Percentiles rank a stretch among this genome's conserved stretches.
phyloP scores from a whole-genome alignment of 2,329 filamentous ascomycete species.

The Epichloe aotearoae region DNA sequence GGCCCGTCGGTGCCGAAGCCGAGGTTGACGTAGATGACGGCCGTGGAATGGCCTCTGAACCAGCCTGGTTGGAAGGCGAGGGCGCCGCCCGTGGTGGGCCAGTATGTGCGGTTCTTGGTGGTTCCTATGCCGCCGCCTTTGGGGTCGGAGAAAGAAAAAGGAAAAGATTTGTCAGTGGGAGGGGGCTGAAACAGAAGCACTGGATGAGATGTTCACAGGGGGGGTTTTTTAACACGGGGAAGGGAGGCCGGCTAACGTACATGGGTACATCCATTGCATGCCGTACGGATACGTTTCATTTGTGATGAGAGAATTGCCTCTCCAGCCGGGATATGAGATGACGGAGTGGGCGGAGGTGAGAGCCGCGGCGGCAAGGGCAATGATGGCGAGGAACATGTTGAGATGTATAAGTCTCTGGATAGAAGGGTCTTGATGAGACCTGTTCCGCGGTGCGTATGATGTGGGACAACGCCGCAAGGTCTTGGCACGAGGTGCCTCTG shows the following conservation, averaged over 20 bases:
- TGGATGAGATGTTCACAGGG: slow-evolving; percentile 4
- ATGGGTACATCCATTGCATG: slow-evolving; percentile 94
- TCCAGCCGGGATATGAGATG: slow-evolving; percentile 74
- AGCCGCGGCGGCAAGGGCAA: slow-evolving; percentile 31
- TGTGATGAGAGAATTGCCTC: slow-evolving; percentile 73
- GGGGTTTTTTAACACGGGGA: no score
- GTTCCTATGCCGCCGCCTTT: slow-evolving; percentile 71
- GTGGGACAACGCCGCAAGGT: neutral
- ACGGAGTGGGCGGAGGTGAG: slow-evolving; percentile 59
- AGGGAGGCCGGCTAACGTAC: slow-evolving; percentile 36
- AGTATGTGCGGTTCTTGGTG: slow-evolving; percentile 76
- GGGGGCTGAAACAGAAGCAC: neutral
- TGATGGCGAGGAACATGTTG: slow-evolving; percentile 7
- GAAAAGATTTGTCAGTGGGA: neutral
- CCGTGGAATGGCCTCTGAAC: slow-evolving; percentile 79
- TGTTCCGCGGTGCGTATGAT: neutral
- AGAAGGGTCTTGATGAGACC: neutral
- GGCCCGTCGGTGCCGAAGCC: slow-evolving; percentile 62
- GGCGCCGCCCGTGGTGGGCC: slow-evolving; percentile 81
- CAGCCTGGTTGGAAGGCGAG: slow-evolving; percentile 85
- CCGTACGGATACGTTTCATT: slow-evolving; percentile 73
- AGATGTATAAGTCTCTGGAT: no score
- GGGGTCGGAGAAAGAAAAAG: neutral
- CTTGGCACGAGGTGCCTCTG: neutral
- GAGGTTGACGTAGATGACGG: slow-evolving; percentile 81